Evolutionary conservation across 352 stramenopile genomes (phyloP), one percentile per base, ranked within the genome.

Genomic region (Globisporangium camurandrum): DNA sequence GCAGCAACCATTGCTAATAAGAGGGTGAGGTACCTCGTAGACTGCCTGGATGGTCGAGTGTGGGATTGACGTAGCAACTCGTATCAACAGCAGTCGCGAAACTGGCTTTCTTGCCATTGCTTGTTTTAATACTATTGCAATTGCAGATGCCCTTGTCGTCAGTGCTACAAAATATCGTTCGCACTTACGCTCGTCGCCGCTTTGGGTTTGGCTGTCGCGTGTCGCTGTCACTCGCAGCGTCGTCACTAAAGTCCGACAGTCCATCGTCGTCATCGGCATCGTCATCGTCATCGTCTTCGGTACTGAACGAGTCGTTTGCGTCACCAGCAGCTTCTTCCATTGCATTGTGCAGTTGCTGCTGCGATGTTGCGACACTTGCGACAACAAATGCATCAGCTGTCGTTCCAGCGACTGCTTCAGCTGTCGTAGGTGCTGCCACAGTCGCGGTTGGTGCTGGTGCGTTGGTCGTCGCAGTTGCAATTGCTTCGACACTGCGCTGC

Each of bases 221-320:
- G n/a, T n/a, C 28, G 28, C 26, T n/a, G 46, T 51, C 36, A 5
- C 19, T 39, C 17, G 46, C n/a, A n/a, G n/a, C 48, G 22, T 53
- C 44, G 31, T 55, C 46, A 27, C 65, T 46, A 41, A 57, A 57
- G 37, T 56, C 36, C 37, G 43, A 52, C 45, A 53, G 14, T 5
- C 40, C 30, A 51, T 61, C 46, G 40, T 43, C 30, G 20, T 43
- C 41, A 5, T 31, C 49, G 28, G n/a, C 30, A 24, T 17, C 3
- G 2, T 17, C 31, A 3, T 54, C 37, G 20, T 38, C 47, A 20
- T 20, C 19, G 34, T 43, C 10, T 4, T 17, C 31, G 9, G 41
- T 27, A 40, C 36, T 41, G 17, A 23, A 12, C 24, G 42, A 17
- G 17, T 40, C 20, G 19, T 30, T 17, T n/a, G 26, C 40, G 20